Conservation (phyloP, 257 asterid species). For the Solanum sitiens region DNA sequence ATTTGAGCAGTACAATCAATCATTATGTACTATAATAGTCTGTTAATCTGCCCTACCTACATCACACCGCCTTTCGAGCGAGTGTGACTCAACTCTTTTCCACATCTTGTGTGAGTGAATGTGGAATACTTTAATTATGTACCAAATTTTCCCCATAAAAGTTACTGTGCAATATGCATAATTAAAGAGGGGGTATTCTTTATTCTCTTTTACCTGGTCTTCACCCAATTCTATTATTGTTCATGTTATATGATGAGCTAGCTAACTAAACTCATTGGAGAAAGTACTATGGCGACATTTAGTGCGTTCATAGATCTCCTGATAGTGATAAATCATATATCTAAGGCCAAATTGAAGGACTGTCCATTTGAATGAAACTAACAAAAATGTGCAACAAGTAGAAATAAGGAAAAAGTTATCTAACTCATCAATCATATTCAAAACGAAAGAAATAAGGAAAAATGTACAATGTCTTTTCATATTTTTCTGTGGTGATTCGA, state of each 20-base stretch:
- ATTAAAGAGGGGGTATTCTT: neutral
- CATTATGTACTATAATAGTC: no score
- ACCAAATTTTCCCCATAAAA: neutral
- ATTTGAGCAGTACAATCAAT: neutral
- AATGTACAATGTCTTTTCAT: neutral
- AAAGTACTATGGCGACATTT: neutral
- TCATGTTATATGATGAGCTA: neutral
- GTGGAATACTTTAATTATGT: neutral
- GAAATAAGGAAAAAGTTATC: neutral
- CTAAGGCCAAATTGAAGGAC: neutral
- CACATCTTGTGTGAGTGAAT: neutral
- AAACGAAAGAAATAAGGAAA: neutral
- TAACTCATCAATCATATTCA: neutral
- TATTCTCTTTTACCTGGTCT: neutral
- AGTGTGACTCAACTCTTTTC: neutral
- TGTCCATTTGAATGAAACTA: neutral
- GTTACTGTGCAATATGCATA: neutral
- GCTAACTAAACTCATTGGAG: neutral
- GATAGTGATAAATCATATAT: neutral
- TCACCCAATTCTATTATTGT: neutral
- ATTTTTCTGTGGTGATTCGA: neutral
- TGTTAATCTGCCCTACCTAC: neutral
- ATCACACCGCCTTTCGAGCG: neutral
- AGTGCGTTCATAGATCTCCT: neutral
- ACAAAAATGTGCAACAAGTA: neutral